Percentiles rank a stretch among this genome's conserved stretches.
These are phyloP conservation scores for Stachybotrys chartarum DNA, from an alignment of 2,329 filamentous ascomycete genomes.

Conservation along the genomic window DNA sequence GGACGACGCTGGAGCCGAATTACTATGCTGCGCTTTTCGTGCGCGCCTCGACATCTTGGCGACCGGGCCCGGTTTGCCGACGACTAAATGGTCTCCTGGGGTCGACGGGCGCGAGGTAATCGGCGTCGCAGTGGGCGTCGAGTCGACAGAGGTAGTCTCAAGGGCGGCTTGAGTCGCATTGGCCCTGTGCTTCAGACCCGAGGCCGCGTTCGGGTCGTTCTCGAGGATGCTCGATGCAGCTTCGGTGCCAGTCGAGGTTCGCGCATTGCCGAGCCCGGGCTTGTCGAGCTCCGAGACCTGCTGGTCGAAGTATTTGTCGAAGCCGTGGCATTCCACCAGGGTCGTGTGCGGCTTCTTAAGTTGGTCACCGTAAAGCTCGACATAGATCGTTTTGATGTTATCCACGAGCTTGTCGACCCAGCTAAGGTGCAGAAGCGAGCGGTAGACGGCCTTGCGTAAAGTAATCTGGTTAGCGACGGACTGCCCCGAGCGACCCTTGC, in stretches of 20 bases:
- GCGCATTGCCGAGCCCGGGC: neutral
- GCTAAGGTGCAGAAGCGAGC: constrained; percentile 86
- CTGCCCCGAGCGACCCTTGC: constrained; percentile 9
- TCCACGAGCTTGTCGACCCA: constrained; percentile 98
- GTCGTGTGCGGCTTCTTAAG: constrained; percentile 75
- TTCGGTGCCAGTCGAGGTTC: constrained; percentile 25
- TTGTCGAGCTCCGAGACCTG: constrained; percentile 73
- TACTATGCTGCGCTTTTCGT: constrained; percentile 60
- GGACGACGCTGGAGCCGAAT: constrained; percentile 63
- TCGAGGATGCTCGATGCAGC: constrained; percentile 23
- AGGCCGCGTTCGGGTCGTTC: constrained; percentile 24
- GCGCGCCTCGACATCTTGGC: constrained; percentile 75
- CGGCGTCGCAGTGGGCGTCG: constrained; percentile 63
- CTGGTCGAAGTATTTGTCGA: constrained; percentile 91
- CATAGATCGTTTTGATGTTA: constrained; percentile 87
- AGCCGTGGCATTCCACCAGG: constrained; percentile 68
- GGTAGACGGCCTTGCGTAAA: constrained; percentile 76
- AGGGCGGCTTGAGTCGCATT: constrained; percentile 27
- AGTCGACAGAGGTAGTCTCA: constrained; percentile 51
- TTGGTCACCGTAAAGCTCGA: constrained; percentile 83
- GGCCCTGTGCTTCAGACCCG: constrained; percentile 32
- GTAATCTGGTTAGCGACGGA: neutral
- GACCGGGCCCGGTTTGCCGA: constrained; percentile 67
- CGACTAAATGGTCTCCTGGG: constrained; percentile 57
- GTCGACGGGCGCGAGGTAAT: constrained; percentile 74